Conservation (phyloP, 306 rosid species). For the Lithocarpus polystachyus region DNA sequence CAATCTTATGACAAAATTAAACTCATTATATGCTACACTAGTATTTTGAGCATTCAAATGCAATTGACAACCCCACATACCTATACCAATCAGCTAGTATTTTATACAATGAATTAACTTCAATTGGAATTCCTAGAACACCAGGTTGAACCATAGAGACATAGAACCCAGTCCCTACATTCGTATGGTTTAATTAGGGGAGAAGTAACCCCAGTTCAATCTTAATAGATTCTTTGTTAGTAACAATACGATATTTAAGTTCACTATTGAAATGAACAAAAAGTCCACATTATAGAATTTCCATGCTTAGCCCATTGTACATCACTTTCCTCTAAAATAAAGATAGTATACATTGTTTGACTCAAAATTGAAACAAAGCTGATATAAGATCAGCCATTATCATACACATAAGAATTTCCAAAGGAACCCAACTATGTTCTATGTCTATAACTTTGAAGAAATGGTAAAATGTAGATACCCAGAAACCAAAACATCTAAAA, state of each 20-base stretch:
- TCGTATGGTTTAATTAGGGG: neutral
- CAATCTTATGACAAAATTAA: no score
- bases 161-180: neutral
- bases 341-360: neutral
- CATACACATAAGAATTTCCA: neutral
- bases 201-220: neutral
- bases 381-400: neutral
- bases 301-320: neutral
- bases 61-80: neutral
- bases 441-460: neutral
- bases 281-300: neutral
- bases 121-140: neutral
- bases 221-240: neutral
- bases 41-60: neutral
- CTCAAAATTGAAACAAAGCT: neutral
- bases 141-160: neutral
- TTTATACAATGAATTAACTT: neutral
- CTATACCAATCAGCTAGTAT: no score
- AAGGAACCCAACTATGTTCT: neutral
- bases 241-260: neutral
- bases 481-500: neutral
- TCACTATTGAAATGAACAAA: neutral
- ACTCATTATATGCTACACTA: neutral
- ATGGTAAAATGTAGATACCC: conserved; percentile 2
- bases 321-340: neutral